Evolutionary conservation across 495 filamentous ascomycete genomes (phyloP).

Genomic region (Penicillium lagena): DNA sequence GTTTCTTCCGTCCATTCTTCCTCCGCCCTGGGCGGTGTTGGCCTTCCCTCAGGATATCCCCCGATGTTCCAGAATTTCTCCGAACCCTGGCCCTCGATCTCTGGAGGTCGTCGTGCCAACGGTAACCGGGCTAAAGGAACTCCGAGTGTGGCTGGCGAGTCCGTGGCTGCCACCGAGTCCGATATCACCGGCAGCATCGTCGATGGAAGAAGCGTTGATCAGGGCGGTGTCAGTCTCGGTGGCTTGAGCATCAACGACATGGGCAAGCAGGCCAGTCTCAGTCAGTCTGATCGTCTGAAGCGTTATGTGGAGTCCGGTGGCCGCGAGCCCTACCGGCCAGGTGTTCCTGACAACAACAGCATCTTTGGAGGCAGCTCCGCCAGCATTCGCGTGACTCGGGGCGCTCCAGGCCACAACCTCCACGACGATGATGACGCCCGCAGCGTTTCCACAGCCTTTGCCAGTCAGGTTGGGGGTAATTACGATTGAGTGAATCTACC

Average conservation of each 20-base stretch:
- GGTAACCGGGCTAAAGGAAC: constrained; percentile 55
- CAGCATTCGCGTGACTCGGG: constrained; percentile 47
- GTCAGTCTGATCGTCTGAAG: constrained; percentile 77
- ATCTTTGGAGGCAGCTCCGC: constrained; percentile 72
- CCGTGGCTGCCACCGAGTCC: constrained; percentile 80
- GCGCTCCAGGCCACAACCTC: constrained; percentile 36
- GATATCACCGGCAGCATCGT: constrained; percentile 67
- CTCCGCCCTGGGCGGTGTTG: constrained; percentile 73
- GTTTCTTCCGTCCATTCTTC: constrained; percentile 91
- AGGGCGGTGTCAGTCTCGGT: constrained; percentile 79
- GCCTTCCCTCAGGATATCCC: constrained; percentile 74
- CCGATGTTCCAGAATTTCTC: constrained; percentile 93
- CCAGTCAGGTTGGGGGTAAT: constrained; percentile 83
- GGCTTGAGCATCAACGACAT: constrained; percentile 73
- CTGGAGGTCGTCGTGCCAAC: constrained; percentile 54
- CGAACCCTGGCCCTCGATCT: constrained; percentile 81
- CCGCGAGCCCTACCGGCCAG: constrained; percentile 39
- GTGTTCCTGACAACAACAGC: constrained; percentile 53
- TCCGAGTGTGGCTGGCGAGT: constrained; percentile 82
- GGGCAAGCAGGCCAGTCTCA: constrained; percentile 71
- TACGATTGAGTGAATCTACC: constrained; percentile 70
- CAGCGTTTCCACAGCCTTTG: constrained; percentile 92
- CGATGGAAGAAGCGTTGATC: constrained; percentile 66
- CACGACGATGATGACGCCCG: constrained; percentile 83
- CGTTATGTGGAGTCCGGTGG: constrained; percentile 82